phyloP scores from a whole-genome alignment of 2,329 filamentous ascomycete species.

The Fusarium sp. region DNA sequence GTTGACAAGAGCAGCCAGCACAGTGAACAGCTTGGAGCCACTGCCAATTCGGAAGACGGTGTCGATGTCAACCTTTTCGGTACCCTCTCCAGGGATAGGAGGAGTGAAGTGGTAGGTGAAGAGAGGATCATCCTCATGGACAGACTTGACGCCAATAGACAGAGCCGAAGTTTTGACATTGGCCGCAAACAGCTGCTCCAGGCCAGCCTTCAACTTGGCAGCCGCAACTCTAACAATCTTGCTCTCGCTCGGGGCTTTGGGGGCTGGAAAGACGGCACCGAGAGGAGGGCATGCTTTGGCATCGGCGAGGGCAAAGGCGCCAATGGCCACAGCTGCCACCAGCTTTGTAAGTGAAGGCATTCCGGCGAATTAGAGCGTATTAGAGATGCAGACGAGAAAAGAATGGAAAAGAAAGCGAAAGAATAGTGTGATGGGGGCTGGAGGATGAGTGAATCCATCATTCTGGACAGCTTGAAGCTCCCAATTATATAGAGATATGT shows the following conservation, averaged over 20 bases:
- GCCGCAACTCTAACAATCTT: conserved; percentile 49
- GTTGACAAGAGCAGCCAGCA: conserved; percentile 51
- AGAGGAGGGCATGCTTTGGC: conserved; percentile 60
- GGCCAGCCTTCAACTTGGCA: conserved; percentile 36
- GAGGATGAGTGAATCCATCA: not conserved
- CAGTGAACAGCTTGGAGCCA: conserved; percentile 54
- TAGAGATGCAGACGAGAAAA: not conserved
- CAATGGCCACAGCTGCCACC: conserved; percentile 28
- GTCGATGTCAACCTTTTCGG: conserved; percentile 48
- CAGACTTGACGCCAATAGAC: conserved; percentile 59
- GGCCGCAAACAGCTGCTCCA: conserved; percentile 48
- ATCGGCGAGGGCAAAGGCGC: conserved; percentile 36
- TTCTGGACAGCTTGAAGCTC: not conserved
- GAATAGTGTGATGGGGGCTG: not conserved
- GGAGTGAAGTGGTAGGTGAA: conserved; percentile 61
- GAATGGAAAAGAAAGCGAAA: not conserved
- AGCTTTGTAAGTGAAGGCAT: conserved; percentile 42
- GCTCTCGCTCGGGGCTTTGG: conserved; percentile 53
- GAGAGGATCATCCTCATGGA: conserved; percentile 56
- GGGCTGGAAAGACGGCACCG: conserved; percentile 59
- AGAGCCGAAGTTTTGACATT: conserved; percentile 54
- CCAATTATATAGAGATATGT: conserved; percentile 35
- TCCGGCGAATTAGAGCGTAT: not conserved
- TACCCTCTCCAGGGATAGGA: conserved; percentile 44
- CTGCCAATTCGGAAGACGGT: conserved; percentile 56